These are phyloP conservation scores for Oryza australiensis DNA, from an alignment of 176 grass and related monocot genomes.

Conservation along the genomic window DNA sequence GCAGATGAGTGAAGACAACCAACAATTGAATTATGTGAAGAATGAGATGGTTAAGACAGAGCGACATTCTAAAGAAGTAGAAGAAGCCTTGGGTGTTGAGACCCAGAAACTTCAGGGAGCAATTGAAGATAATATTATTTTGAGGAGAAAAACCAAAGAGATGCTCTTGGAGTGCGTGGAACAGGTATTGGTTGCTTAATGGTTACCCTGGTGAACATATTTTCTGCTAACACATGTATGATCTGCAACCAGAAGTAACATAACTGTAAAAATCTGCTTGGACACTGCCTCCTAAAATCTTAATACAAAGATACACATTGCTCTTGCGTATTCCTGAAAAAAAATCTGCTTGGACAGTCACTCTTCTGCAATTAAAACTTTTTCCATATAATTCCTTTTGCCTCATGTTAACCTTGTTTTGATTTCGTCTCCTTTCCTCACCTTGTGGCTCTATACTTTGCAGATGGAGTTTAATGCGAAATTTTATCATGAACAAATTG, in stretches of 20 bases:
- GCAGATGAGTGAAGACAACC: slow-evolving; percentile 90
- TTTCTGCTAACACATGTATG: background rate
- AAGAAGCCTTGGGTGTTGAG: slow-evolving; percentile 50
- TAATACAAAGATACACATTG: no score
- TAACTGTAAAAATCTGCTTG: background rate
- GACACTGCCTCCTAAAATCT: background rate
- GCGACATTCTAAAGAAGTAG: slow-evolving; percentile 55
- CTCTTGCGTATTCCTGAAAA: background rate
- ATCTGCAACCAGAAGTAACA: background rate
- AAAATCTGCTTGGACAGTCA: background rate
- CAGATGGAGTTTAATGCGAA: slow-evolving; percentile 72
- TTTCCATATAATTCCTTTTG: background rate
- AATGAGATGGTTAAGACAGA: slow-evolving; percentile 59
- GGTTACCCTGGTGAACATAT: slow-evolving; percentile 5
- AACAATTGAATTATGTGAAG: slow-evolving; percentile 60
- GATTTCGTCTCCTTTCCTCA: slow-evolving; percentile 15
- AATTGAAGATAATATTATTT: slow-evolving; percentile 45
- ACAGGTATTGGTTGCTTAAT: slow-evolving; percentile 51
- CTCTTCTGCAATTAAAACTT: background rate
- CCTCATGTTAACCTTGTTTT: background rate
- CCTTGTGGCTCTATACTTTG: slow-evolving; percentile 28
- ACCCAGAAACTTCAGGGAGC: slow-evolving; percentile 57
- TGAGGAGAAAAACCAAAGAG: slow-evolving; percentile 55
- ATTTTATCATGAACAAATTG: slow-evolving; percentile 73
- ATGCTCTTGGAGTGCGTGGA: slow-evolving; percentile 67